Conservation (phyloP, 345 rosid species). For the Populus deltoides region DNA sequence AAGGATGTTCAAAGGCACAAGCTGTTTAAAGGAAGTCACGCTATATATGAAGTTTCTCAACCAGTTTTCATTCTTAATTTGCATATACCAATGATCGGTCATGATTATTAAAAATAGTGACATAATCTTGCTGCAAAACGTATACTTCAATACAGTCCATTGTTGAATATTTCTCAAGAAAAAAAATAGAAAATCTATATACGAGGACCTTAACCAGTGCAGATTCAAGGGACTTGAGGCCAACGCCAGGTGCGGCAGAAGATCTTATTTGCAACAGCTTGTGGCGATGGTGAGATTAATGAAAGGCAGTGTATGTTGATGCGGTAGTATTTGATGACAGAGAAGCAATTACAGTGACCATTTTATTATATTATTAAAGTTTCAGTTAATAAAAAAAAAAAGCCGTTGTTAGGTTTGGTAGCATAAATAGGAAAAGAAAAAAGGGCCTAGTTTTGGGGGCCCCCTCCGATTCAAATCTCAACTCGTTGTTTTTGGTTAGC, state of each 20-base stretch:
- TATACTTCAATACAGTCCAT: too few species aligned
- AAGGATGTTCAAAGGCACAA: neutral
- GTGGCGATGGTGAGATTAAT: neutral
- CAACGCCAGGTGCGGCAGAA: constrained; percentile 41
- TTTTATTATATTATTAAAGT: neutral
- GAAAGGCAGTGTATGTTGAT: neutral
- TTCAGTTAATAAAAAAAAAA: neutral
- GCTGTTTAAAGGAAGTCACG: neutral
- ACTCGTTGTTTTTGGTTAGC: too few species aligned
- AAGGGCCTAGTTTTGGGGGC: too few species aligned
- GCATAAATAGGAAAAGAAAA: too few species aligned
- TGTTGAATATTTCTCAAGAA: too few species aligned
- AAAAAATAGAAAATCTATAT: neutral
- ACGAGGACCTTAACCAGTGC: constrained; percentile 59
- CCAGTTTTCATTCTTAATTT: neutral
- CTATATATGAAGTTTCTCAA: neutral
- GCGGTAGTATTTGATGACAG: constrained; percentile 8
- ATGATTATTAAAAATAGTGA: neutral
- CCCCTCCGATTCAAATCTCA: too few species aligned
- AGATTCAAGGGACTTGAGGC: constrained; percentile 61
- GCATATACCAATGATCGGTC: neutral
- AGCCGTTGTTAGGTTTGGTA: neutral
- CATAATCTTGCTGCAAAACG: too few species aligned
- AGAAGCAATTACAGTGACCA: neutral
- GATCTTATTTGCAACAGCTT: constrained; percentile 22